Evolutionary conservation across 2,329 filamentous ascomycete genomes (phyloP).

Genomic region (Aspergillus bombycis): DNA sequence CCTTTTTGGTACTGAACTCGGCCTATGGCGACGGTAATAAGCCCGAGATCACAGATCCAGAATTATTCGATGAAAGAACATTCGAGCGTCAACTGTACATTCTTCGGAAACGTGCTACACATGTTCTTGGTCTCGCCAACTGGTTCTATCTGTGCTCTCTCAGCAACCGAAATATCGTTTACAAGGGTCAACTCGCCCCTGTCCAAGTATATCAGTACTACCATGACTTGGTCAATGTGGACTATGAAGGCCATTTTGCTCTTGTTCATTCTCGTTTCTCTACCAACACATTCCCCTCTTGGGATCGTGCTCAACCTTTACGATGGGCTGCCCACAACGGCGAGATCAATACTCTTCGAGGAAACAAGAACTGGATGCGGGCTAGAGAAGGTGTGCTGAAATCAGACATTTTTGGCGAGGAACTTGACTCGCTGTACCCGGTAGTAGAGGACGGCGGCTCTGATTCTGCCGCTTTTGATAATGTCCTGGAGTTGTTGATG

Average conservation of each 20-base stretch:
- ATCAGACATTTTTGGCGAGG: conserved; percentile 88
- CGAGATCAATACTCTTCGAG: conserved; percentile 95
- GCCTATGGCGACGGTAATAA: conserved; percentile 81
- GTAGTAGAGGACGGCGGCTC: conserved; percentile 96
- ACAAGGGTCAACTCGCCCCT: conserved; percentile 94
- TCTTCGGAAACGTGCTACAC: conserved; percentile 90
- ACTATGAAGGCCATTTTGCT: conserved; percentile 96
- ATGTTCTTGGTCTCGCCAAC: conserved; percentile 92
- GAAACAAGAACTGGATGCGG: conserved; percentile 99
- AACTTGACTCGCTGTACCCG: conserved; percentile 86
- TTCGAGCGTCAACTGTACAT: conserved; percentile 96
- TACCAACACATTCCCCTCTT: conserved; percentile 97
- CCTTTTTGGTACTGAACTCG: conserved; percentile 85
- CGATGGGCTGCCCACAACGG: conserved; percentile 98
- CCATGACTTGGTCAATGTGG: conserved; percentile 93
- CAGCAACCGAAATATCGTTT: conserved; percentile 98
- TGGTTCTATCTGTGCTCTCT: conserved; percentile 99
- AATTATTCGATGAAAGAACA: conserved; percentile 77
- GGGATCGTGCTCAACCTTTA: conserved; percentile 94
- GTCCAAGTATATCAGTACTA: conserved; percentile 98
- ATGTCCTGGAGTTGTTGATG: conserved; percentile 88
- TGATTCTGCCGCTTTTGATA: conserved; percentile 96
- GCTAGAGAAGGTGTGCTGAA: conserved; percentile 93
- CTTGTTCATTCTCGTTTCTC: conserved; percentile 97
- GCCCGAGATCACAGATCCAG: conserved; percentile 76